Base-by-base conservation (phyloP, 2,329 filamentous ascomycete genomes). In the Penicillium brasilianum region DNA sequence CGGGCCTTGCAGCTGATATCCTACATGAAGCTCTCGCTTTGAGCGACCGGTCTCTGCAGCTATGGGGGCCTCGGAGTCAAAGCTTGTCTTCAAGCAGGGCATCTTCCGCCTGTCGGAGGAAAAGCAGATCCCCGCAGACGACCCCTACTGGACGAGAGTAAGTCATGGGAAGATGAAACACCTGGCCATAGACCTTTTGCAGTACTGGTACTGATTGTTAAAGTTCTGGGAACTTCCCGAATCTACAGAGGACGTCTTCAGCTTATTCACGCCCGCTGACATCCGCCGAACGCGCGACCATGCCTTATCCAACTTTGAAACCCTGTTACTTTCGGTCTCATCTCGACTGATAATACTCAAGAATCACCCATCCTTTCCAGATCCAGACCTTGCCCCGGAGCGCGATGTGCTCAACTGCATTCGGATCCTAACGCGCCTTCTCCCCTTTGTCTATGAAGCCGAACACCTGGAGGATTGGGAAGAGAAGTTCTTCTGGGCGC, bases 51-150 rank as follows among this genome's bases (percentile, higher is more conserved):
- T 67, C 63, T 67, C 63, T 68, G 71, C 68, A 75, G 64, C 72
- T 59, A 99, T 99, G 95, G 95, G 95, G 79, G 94, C 94, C 76
- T 97, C 94, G 80, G 94, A 98, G 82, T 98, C 94, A 73, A 98
- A 98, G 85, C 88, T 98, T 75, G 92, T 94, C 75, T 98, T 99
- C 86, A 98, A 97, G 81, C 92, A 96, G 81, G 94, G 93, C 80
- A 96, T 98, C 82, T 97, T 98, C 83, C 88, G 91, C 75, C 87
- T 99, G 61, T 95, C 93, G n/a, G 93, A 97, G 77, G 90, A 96
- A 77, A 88, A 89, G 68, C 85, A 91, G 76, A 97, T 98, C 74
- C 85, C 92, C 62, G 88, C 92, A 59, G 90, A 95, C 78, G 92
- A 97, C 81, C 84, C 88, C 18, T 97, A 97, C 81, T 99, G 95